phyloP scores from a whole-genome alignment of 139 green algal genomes.

The Chlorella sp. region DNA sequence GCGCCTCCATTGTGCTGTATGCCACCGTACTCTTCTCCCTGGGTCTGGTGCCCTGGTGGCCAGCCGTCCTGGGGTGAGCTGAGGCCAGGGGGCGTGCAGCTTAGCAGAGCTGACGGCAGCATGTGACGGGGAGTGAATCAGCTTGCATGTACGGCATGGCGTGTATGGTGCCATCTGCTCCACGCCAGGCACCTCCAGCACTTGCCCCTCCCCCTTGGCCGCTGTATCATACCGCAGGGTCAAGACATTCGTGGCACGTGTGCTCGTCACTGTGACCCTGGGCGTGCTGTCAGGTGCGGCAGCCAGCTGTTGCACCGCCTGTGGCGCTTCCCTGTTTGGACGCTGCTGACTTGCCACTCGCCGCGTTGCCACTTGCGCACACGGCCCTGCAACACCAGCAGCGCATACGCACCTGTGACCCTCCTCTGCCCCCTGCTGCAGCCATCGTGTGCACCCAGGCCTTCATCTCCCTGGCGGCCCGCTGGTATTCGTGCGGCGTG shows the following conservation, averaged over 20 bases:
- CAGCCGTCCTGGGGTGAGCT: constrained; percentile 4
- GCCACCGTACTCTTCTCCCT: background rate
- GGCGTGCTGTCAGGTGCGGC: constrained; percentile 1
- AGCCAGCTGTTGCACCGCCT: background rate
- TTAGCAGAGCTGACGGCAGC: no score
- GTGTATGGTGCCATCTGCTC: no score
- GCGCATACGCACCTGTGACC: background rate
- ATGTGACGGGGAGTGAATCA: no score
- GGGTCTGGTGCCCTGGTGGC: constrained; percentile 16
- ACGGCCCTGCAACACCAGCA: no score
- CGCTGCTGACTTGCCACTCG: background rate
- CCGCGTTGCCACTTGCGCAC: background rate
- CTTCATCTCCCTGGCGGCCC: constrained; percentile 26
- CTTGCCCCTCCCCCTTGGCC: no score
- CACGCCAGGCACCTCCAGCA: no score
- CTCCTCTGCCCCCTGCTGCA: background rate
- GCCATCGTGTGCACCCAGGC: constrained; percentile 12
- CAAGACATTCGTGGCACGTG: background rate
- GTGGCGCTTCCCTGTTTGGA: background rate
- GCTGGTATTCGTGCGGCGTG: constrained; percentile 17
- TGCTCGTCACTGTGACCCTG: background rate
- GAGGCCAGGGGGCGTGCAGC: background rate
- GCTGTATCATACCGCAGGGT: background rate
- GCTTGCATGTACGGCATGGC: no score
- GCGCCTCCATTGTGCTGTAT: background rate